phyloP scores from a whole-genome alignment of 257 asterid species.

The Solanum arcanum region DNA sequence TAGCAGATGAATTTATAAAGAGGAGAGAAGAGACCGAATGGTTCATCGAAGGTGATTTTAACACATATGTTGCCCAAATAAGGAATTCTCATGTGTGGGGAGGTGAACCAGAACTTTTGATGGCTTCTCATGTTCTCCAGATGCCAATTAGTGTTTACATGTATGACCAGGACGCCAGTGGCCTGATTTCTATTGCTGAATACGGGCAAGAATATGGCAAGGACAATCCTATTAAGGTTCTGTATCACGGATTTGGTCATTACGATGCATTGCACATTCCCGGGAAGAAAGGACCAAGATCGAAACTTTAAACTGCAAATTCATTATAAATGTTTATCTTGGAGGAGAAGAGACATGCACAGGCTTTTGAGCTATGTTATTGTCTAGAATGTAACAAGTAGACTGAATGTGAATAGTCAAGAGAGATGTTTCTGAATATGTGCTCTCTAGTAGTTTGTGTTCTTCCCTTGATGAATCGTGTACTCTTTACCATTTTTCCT shows the following conservation, averaged over 20 bases:
- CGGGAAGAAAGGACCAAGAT: constrained; percentile 33
- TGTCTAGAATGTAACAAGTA: not conserved
- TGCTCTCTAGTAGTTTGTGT: not conserved
- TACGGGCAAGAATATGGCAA: constrained; percentile 87
- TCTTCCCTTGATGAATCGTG: not conserved
- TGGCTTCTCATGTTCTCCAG: constrained; percentile 86
- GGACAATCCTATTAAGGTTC: constrained; percentile 60
- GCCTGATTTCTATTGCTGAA: constrained; percentile 82
- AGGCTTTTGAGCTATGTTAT: not conserved
- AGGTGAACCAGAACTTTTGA: constrained; percentile 92
- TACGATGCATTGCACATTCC: constrained; percentile 72
- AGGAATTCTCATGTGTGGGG: constrained; percentile 95
- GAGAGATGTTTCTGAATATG: not conserved
- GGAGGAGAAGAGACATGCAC: not conserved
- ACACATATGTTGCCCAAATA: constrained; percentile 52
- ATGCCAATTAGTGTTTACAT: constrained; percentile 92
- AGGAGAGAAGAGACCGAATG: constrained; percentile 85
- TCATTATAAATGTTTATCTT: not conserved
- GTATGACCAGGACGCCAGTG: constrained; percentile 50
- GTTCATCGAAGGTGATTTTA: constrained; percentile 91
- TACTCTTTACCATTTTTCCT: not conserved
- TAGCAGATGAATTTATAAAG: constrained; percentile 75
- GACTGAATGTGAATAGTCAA: not conserved
- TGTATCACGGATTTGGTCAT: constrained; percentile 87
- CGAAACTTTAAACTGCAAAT: constrained; percentile 36